A percentile compares a stretch with the other conserved stretches of the same genome.
phyloP scores from a whole-genome alignment of 305 asterid species.

The Fraxinus velutina region DNA sequence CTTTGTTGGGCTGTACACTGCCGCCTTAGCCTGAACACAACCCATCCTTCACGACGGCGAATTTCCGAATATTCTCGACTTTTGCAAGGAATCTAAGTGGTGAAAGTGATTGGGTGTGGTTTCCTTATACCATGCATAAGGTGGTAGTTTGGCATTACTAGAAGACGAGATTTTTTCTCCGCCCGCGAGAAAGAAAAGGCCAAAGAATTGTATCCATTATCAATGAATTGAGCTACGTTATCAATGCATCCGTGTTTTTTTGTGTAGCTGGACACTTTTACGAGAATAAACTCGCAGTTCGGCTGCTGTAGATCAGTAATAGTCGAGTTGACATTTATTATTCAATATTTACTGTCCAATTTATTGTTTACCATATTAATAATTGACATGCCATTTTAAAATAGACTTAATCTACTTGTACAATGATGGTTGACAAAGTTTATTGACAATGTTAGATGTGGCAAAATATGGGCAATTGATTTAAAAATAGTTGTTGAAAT shows the following conservation, averaged over 20 bases:
- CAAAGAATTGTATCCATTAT: constrained; percentile 24
- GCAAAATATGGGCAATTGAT: too few species aligned
- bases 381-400: not conserved
- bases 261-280: constrained; percentile 7
- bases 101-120: constrained; percentile 16
- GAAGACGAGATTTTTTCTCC: constrained; percentile 31
- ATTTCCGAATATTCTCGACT: constrained; percentile 24
- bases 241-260: constrained; percentile 14
- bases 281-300: constrained; percentile 3
- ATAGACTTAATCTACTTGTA: too few species aligned
- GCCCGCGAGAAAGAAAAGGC: constrained; percentile 24
- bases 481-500: too few species aligned
- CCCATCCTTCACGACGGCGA: constrained; percentile 50
- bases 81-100: constrained; percentile 22
- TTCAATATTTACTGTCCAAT: not conserved
- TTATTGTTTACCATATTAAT: too few species aligned
- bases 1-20: constrained; percentile 17
- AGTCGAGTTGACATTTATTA: not conserved
- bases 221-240: constrained; percentile 26
- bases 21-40: constrained; percentile 40
- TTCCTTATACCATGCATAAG: constrained; percentile 5
- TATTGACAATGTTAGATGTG: too few species aligned
- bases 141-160: not conserved
- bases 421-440: too few species aligned
- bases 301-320: not conserved